Base-by-base conservation (phyloP, 1,284 basidiomycete species). In the Leccinum pallidistipes region DNA sequence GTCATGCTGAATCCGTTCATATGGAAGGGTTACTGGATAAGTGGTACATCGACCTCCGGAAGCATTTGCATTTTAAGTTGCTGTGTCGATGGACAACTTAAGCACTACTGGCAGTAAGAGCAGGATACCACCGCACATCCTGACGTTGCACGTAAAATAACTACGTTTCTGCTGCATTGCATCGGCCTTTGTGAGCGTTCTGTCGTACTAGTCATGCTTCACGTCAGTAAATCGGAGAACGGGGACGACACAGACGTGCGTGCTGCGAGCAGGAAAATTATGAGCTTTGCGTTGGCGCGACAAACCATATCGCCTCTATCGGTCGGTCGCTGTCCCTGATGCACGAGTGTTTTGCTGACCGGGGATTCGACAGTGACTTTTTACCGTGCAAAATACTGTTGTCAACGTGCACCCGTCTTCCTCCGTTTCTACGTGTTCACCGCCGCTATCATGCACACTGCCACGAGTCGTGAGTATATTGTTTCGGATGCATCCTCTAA, bases 141-240 rank as follows among this genome's bases (percentile, higher is more conserved):
- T 94, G 57, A 87, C 87, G 32, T 77, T 95, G 49, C 92, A 95
- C 70, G 89, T 93, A 85, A 87, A 92, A 69, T 94, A 94, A 85
- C 90, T 3, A 85, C 91, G 18, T 76, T 95, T 34, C 74, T 95
- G 32, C 76, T 29, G 27, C 27, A 27, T 27, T 95, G 34, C 90
- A 94, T 74, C 83, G 93, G 16, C 92, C 92, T 4, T 94, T 92
- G 90, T 92, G 71, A 78, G 90, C 79, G 8, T 43, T 51, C 36
- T 55, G 60, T 60, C 16, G 11, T 24, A 6, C 34, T n/a, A 31
- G 7, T 18, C 29, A 31, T 53, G 34, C 27, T 16, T 1, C 43
- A 57, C 34, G 16, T 55, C 57, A 67, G 67, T 47, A 75, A 71
- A 65, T 68, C 68, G 45, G 78, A 79, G 40, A 75, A 69, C 31